Conservation (phyloP, 108 stramenopile species). For the Nitzschia inconspicua region DNA sequence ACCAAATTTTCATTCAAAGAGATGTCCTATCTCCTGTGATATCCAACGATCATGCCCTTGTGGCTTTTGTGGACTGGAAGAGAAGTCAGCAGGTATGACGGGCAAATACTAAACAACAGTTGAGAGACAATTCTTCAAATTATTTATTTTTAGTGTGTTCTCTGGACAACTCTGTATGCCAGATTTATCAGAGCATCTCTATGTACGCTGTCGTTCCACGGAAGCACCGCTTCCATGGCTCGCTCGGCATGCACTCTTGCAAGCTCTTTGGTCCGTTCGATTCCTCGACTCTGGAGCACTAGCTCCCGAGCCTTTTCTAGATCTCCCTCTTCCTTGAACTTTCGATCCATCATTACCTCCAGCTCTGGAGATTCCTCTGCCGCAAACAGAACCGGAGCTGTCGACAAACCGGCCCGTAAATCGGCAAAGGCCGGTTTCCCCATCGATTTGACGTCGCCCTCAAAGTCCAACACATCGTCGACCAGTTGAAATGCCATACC, state of each 20-base stretch:
- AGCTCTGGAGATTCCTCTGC: slow-evolving; percentile 77
- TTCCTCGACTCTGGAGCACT: slow-evolving; percentile 64
- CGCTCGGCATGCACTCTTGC: slow-evolving; percentile 92
- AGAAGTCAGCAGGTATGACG: slow-evolving; percentile 4
- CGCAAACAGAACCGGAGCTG: slow-evolving; percentile 95
- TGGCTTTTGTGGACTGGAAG: slow-evolving; percentile 22
- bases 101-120: no score
- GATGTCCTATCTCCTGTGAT: slow-evolving; percentile 1
- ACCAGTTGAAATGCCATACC: slow-evolving; percentile 98
- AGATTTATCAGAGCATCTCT: slow-evolving; percentile 78
- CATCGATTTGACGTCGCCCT: slow-evolving; percentile 72
- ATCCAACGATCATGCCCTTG: slow-evolving; percentile 14
- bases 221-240: slow-evolving; percentile 81
- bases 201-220: slow-evolving; percentile 36
- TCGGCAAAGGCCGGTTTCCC: slow-evolving; percentile 96
- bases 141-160: slow-evolving; percentile 35
- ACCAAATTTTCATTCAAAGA: slow-evolving; percentile 47
- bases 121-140: no score
- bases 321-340: slow-evolving; percentile 87
- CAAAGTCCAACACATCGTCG: slow-evolving; percentile 98
- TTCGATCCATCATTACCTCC: slow-evolving; percentile 77
- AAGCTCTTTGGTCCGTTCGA: slow-evolving; percentile 84
- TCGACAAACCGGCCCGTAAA: slow-evolving; percentile 90
- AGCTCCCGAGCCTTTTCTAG: slow-evolving; percentile 75
- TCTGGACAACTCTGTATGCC: slow-evolving; percentile 72